Evolutionary conservation across 768 basidiomycete genomes (phyloP), one percentile per base, ranked within the genome.

Genomic region (Heimioporus sp.): DNA sequence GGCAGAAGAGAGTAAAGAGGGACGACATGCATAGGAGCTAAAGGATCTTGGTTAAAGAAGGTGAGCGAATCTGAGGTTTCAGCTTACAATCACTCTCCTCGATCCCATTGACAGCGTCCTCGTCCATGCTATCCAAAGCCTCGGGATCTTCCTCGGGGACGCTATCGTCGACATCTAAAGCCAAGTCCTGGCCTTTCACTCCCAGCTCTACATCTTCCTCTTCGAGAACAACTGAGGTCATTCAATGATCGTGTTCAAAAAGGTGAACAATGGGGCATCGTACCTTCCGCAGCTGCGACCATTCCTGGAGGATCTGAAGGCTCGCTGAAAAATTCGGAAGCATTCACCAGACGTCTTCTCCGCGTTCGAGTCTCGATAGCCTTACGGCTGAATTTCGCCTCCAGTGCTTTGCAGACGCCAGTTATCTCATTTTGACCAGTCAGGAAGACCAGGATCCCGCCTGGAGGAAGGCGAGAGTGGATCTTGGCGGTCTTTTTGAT

Each of bases 341-440:
- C 57, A 30, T 65, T 59, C 19, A 63, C 57, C 37, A 59, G 45
- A 32, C 56, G 59, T 52, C 60, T 64, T 56, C 64, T 73, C 59
- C 65, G 76, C 59, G 71, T 75, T 62, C 79, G 80, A 44, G 73
- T 75, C 48, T 80, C 74, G 30, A 90, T 68, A 9, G 83, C 84
- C 63, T 81, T 86, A 49, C 66, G 64, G 1, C 92, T 83, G 62
- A 88, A 98, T 62, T 77, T 83, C 41, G 81, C 80, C 63, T 95
- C 89, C 46, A 99, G 70, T 63, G 83, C 86, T 61, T 81, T 78
- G 65, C 92, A 95, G 2, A 97, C 82, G 4, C 87, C 87, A 13
- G 77, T 76, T 59, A 99, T 98, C 72, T 99, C 97, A 55, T 91
- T 90, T 69, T 98, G 96, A 19, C 97, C 97, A 0, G 97, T 98